A percentile compares a stretch with the other conserved stretches of the same genome.
Conservation (phyloP, 2,329 filamentous ascomycete genomes). For the Biscogniauxia marginata region DNA sequence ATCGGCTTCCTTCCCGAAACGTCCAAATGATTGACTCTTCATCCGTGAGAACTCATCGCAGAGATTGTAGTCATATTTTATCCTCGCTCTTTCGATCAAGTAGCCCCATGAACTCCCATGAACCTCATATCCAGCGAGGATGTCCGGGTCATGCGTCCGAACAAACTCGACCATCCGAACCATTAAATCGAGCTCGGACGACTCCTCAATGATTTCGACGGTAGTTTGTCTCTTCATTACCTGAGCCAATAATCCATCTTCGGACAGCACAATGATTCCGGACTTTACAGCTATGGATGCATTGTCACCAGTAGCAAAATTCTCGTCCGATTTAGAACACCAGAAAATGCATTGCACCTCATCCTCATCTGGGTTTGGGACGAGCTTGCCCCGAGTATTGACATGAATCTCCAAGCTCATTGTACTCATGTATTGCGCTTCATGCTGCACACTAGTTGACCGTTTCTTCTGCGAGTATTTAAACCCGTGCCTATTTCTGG, state of each 20-base stretch:
- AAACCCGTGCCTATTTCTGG: conserved; percentile 76
- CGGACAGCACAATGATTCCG: conserved; percentile 72
- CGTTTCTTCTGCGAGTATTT: conserved; percentile 79
- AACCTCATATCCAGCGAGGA: conserved; percentile 92
- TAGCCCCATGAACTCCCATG: conserved; percentile 95
- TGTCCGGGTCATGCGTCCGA: conserved; percentile 79
- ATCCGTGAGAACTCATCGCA: conserved; percentile 90
- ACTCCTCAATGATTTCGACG: conserved; percentile 70
- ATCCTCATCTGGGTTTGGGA: conserved; percentile 88
- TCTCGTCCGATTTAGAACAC: conserved; percentile 77
- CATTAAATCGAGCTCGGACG: conserved; percentile 80
- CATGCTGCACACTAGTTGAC: conserved; percentile 75
- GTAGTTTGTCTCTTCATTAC: conserved; percentile 61
- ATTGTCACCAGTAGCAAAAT: conserved; percentile 48
- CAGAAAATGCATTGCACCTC: conserved; percentile 88
- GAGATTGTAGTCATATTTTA: conserved; percentile 86
- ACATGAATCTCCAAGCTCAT: conserved; percentile 94
- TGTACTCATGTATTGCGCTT: conserved; percentile 91
- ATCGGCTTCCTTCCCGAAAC: conserved; percentile 83
- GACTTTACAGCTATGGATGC: conserved; percentile 52
- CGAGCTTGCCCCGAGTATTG: conserved; percentile 76
- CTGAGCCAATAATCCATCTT: conserved; percentile 55
- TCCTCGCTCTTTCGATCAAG: conserved; percentile 80
- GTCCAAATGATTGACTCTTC: conserved; percentile 77
- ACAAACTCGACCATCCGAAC: conserved; percentile 86